Evolutionary conservation across 164 flowering plant genomes (phyloP).

Genomic region (Stephania yunnanensis): DNA sequence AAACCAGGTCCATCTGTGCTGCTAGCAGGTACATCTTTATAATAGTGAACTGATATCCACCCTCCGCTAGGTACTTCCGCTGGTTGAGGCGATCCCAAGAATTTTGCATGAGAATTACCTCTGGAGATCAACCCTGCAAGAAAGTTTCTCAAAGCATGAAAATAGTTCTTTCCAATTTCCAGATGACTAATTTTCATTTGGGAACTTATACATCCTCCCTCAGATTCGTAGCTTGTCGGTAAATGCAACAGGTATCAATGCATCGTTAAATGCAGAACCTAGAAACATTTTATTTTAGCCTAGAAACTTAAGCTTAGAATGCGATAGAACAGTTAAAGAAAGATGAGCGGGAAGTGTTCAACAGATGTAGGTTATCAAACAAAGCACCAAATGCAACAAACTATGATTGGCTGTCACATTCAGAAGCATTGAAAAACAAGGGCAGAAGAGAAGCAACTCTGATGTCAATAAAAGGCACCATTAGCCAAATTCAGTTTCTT

Average conservation of each 20-base stretch:
- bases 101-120: conserved; percentile 16
- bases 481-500: no score
- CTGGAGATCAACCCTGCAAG: conserved; percentile 33
- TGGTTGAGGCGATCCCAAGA: conserved; percentile 21
- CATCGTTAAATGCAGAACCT: not conserved
- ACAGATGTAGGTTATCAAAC: not conserved
- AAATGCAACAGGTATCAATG: not conserved
- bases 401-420: not conserved
- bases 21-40: conserved; percentile 11
- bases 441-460: no score
- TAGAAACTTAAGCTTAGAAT: not conserved
- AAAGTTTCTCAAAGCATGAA: not conserved
- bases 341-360: no score
- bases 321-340: not conserved
- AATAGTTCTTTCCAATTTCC: not conserved
- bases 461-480: no score
- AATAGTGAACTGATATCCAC: conserved; percentile 21
- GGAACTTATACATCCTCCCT: not conserved
- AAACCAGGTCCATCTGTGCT: conserved; percentile 12
- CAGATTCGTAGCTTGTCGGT: not conserved
- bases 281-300: not conserved
- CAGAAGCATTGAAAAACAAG: not conserved
- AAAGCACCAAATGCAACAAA: not conserved
- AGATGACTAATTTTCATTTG: not conserved
- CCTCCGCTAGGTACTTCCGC: conserved; percentile 13